Evolutionary conservation across 768 basidiomycete species (phyloP).

Genomic region (Ephemerocybe angulata): DNA sequence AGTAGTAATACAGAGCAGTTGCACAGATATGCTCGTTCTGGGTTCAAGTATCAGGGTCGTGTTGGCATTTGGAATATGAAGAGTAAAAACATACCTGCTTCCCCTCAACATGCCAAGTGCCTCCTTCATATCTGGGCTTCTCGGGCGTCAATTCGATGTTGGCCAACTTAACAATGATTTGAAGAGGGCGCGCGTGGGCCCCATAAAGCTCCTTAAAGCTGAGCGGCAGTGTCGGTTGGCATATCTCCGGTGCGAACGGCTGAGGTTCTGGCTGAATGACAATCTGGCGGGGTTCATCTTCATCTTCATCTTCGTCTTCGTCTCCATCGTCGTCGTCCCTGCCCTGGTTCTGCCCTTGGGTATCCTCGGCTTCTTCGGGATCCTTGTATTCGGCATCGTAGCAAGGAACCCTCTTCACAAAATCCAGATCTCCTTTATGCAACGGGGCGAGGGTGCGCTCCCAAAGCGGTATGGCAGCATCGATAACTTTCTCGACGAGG

Average conservation of each 20-base stretch:
- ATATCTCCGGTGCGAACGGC: neutral
- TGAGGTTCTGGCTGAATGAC: neutral
- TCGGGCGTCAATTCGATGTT: conserved; percentile 19
- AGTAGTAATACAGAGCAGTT: conserved; percentile 26
- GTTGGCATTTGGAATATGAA: neutral
- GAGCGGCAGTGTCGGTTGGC: neutral
- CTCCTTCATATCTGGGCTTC: conserved; percentile 15
- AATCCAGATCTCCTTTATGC: neutral
- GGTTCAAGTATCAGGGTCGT: conserved; percentile 20
- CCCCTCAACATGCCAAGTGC: conserved; percentile 18
- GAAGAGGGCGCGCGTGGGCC: conserved; percentile 11
- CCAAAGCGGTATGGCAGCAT: conserved; percentile 27
- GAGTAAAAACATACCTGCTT: conserved; percentile 11
- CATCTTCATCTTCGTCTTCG: neutral
- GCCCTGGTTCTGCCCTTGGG: neutral
- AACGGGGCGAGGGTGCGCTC: conserved; percentile 20
- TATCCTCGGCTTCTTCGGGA: neutral
- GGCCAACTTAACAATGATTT: conserved; percentile 21
- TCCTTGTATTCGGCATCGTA: neutral
- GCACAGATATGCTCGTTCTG: conserved; percentile 27
- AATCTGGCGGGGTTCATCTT: neutral
- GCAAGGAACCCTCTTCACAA: neutral
- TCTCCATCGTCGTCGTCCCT: neutral
- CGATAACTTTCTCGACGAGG: conserved; percentile 24
- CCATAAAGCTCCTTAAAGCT: conserved; percentile 12